phyloP scores from a whole-genome alignment of 2,329 filamentous ascomycete species.

The Cryoendolithus antarcticus region DNA sequence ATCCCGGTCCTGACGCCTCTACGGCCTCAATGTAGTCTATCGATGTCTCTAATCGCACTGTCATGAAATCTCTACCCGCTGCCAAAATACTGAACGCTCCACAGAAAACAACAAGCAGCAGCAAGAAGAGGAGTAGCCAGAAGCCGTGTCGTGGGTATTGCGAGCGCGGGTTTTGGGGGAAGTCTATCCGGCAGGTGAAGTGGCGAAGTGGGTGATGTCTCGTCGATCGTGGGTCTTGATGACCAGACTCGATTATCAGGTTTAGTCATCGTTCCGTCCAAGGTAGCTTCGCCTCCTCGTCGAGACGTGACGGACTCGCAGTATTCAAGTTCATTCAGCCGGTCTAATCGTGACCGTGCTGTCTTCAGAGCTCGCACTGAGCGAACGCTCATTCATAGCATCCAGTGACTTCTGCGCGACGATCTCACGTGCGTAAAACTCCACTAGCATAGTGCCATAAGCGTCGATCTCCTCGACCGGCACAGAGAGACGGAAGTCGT shows the following conservation, averaged over 20 bases:
- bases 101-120: background rate
- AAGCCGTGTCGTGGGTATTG: background rate
- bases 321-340: constrained; percentile 2
- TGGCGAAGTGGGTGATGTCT: background rate
- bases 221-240: no score
- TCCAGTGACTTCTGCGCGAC: constrained; percentile 46
- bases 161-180: background rate
- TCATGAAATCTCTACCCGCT: no score
- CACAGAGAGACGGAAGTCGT: constrained; percentile 88
- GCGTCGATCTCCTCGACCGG: constrained; percentile 92
- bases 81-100: no score
- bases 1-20: no score
- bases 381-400: constrained; percentile 15
- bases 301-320: no score
- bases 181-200: background rate
- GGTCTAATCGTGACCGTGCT: constrained; percentile 20
- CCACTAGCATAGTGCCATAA: constrained; percentile 95
- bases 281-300: no score
- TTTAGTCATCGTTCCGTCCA: no score
- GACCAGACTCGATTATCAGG: no score
- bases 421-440: constrained; percentile 91
- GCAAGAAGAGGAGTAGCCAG: background rate
- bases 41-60: no score
- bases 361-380: constrained; percentile 21
- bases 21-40: no score